A percentile compares a stretch with the other conserved stretches of the same genome.
These are phyloP conservation scores for Beta vulgaris DNA, from an alignment of 148 eudicot species.

Conservation along the genomic window DNA sequence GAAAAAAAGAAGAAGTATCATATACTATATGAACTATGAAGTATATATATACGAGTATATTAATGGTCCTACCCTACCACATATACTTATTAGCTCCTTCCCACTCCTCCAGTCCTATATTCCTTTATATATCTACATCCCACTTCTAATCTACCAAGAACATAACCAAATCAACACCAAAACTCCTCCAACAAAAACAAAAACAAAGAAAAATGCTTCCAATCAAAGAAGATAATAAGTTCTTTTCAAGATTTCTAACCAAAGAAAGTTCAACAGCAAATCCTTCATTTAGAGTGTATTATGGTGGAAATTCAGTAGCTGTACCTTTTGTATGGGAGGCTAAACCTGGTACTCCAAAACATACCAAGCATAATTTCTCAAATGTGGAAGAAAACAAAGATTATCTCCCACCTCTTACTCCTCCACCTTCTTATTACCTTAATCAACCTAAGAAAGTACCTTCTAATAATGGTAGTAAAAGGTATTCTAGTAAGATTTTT, in stretches of 20 bases:
- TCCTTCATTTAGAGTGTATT: constrained; percentile 60
- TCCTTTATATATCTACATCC: neutral
- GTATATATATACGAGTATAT: neutral
- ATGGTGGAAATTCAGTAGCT: constrained; percentile 48
- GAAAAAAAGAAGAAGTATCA: too few species aligned
- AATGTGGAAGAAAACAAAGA: neutral
- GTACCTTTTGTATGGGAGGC: constrained; percentile 85
- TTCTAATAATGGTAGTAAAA: neutral
- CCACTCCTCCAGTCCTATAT: neutral
- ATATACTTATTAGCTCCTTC: neutral
- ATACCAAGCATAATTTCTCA: constrained; percentile 19
- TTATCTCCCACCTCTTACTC: constrained; percentile 21
- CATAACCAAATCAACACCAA: neutral
- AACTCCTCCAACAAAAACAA: neutral
- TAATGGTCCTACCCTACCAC: constrained; percentile 6
- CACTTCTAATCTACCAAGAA: neutral
- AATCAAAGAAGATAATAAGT: constrained; percentile 37
- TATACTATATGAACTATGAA: too few species aligned
- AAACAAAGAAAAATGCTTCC: constrained; percentile 16
- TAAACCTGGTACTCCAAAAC: constrained; percentile 83
- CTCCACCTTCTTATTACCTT: constrained; percentile 29
- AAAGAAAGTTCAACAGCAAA: constrained; percentile 37
- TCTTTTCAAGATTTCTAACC: constrained; percentile 42
- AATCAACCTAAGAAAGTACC: neutral
- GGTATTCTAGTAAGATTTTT: constrained; percentile 4